Percentiles rank a stretch among this genome's conserved stretches.
Conservation (phyloP, 257 asterid genomes). For the Pogostemon cablin region DNA sequence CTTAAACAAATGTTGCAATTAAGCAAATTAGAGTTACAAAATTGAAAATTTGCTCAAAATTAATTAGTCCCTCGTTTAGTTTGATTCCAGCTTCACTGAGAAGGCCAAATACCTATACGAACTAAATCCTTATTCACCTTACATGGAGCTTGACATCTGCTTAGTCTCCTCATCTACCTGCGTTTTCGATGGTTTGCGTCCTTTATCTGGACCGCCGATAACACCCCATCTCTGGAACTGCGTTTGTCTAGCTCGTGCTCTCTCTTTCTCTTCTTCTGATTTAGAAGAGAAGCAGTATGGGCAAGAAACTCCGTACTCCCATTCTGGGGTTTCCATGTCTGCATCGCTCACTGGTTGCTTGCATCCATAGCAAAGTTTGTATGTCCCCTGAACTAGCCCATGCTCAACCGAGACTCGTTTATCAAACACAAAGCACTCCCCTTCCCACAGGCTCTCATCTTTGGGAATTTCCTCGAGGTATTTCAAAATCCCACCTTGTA, state of each 20-base stretch:
- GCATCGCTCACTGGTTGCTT: slow-evolving; percentile 86
- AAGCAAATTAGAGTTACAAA: slow-evolving; percentile 7
- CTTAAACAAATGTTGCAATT: no score
- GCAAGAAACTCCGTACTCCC: slow-evolving; percentile 88
- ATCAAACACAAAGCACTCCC: slow-evolving; percentile 95
- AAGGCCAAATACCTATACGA: slow-evolving; percentile 5
- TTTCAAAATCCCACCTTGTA: slow-evolving; percentile 91
- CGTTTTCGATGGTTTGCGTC: slow-evolving; percentile 57
- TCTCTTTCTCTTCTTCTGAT: slow-evolving; percentile 91
- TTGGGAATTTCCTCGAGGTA: slow-evolving; percentile 92
- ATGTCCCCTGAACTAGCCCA: slow-evolving; percentile 78
- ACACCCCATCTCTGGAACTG: slow-evolving; percentile 92
- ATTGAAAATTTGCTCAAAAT: slow-evolving; percentile 7
- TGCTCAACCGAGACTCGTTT: slow-evolving; percentile 96
- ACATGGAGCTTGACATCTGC: slow-evolving; percentile 45
- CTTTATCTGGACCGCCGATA: slow-evolving; percentile 96
- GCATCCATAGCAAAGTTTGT: slow-evolving; percentile 96
- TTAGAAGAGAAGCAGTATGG: slow-evolving; percentile 83
- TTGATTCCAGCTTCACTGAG: background rate
- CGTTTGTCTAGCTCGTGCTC: slow-evolving; percentile 87
- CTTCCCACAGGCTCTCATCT: slow-evolving; percentile 86
- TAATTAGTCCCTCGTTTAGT: background rate
- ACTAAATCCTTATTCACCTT: slow-evolving; percentile 7
- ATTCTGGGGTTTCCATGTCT: slow-evolving; percentile 89
- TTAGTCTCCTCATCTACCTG: slow-evolving; percentile 27